Evolutionary conservation across 2,329 filamentous ascomycete species (phyloP).

Genomic region (Coniochaeta prunicola): DNA sequence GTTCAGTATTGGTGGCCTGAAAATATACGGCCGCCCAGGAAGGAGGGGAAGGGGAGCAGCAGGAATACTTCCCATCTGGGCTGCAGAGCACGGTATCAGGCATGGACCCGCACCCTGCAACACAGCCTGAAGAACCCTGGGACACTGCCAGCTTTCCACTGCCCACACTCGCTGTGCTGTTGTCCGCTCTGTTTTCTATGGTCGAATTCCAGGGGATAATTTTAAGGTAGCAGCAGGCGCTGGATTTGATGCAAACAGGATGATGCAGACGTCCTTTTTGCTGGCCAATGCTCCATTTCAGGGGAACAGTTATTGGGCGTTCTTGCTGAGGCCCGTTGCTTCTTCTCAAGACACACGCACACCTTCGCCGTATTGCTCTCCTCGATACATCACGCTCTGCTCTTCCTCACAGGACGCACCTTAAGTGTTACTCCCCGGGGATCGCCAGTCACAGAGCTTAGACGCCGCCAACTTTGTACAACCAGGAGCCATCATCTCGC

Average conservation of each 20-base stretch:
- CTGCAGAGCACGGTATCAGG: background rate
- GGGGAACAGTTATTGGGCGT: background rate
- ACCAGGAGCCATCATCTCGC: background rate
- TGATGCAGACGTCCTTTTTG: background rate
- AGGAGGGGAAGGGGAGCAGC: background rate
- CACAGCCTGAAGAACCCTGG: background rate
- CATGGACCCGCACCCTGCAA: background rate
- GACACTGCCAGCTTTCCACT: background rate
- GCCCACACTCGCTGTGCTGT: conserved; percentile 1
- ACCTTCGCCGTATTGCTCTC: conserved; percentile 3
- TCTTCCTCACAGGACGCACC: background rate
- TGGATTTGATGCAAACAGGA: background rate
- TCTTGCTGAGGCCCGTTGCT: background rate
- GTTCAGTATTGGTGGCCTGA: background rate
- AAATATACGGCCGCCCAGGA: background rate
- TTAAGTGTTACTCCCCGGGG: conserved; percentile 2
- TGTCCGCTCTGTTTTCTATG: background rate
- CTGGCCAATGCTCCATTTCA: background rate
- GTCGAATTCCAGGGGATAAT: background rate
- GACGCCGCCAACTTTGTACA: background rate
- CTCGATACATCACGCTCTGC: conserved; percentile 1
- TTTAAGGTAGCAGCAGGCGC: background rate
- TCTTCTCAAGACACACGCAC: background rate
- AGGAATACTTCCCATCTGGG: background rate
- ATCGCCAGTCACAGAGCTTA: background rate